Evolutionary conservation across 2,329 filamentous ascomycete genomes (phyloP).

Genomic region (Colletotrichum liriopes): DNA sequence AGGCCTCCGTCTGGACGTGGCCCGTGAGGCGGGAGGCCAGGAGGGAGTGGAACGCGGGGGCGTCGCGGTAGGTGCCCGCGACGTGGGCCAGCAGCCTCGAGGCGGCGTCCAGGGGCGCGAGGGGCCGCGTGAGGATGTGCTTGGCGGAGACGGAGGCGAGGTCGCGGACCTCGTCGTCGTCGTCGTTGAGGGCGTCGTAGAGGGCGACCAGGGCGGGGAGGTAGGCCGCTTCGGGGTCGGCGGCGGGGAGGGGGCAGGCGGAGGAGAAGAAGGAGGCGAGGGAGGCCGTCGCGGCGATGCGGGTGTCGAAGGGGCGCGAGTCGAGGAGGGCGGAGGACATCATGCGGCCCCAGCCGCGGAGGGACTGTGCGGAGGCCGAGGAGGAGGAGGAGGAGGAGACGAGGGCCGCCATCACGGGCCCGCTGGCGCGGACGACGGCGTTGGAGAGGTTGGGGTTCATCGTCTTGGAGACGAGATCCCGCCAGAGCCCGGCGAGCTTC

Average conservation of each 20-base stretch:
- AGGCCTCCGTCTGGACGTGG: constrained; percentile 29
- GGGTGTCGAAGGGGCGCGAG: constrained; percentile 74
- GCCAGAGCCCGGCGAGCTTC: constrained; percentile 59
- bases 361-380: constrained; percentile 41
- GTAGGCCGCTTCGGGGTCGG: constrained; percentile 52
- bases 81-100: constrained; percentile 63
- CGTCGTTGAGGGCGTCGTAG: constrained; percentile 87
- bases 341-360: constrained; percentile 64
- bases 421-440: constrained; percentile 64
- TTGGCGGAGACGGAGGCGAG: constrained; percentile 68
- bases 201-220: constrained; percentile 75
- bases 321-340: constrained; percentile 52
- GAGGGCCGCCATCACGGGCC: constrained; percentile 59
- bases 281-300: constrained; percentile 72
- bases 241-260: constrained; percentile 47
- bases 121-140: constrained; percentile 61
- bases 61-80: constrained; percentile 52
- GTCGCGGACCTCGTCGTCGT: constrained; percentile 90
- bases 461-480: constrained; percentile 53
- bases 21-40: constrained; percentile 62
- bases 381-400: constrained; percentile 42
- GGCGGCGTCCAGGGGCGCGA: constrained; percentile 65
- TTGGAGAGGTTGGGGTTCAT: constrained; percentile 67
- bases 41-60: constrained; percentile 56
- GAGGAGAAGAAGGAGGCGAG: constrained; percentile 66